A percentile compares a stretch with the other conserved stretches of the same genome.
These are phyloP conservation scores for Flammula alnicola DNA, from an alignment of 1,284 basidiomycete genomes.

Conservation along the genomic window DNA sequence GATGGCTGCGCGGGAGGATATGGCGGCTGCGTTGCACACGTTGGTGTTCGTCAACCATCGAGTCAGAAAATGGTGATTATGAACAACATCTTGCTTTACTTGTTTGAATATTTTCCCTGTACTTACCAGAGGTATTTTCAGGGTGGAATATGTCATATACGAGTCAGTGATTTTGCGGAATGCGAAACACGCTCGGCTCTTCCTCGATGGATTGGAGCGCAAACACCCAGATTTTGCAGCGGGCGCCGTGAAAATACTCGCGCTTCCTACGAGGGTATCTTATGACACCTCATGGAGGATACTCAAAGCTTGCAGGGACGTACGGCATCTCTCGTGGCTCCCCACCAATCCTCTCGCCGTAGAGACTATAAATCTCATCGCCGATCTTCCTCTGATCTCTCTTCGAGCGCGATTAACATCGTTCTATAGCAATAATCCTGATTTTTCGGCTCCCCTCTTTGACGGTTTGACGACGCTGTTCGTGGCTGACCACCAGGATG, in stretches of 20 bases:
- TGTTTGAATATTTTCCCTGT: background rate
- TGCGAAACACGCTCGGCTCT: constrained; percentile 12
- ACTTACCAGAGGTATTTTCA: background rate
- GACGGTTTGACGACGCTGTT: constrained; percentile 8
- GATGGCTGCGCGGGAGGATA: constrained; percentile 10
- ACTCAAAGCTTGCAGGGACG: constrained; percentile 9
- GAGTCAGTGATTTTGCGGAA: constrained; percentile 11
- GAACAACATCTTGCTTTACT: too few relatives aligned
- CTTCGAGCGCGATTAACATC: constrained; percentile 10
- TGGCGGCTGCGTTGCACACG: constrained; percentile 1
- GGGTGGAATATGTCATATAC: constrained; percentile 19
- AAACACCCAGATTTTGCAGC: constrained; percentile 15
- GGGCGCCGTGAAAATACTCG: constrained; percentile 15
- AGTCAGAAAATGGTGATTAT: constrained; percentile 12
- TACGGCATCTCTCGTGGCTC: constrained; percentile 16
- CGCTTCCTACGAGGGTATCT: constrained; percentile 12
- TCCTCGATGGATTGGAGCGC: constrained; percentile 11
- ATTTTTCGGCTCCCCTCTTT: constrained; percentile 14
- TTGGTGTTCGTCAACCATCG: constrained; percentile 15
- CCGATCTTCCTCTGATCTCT: constrained; percentile 10
- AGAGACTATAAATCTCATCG: constrained; percentile 7
- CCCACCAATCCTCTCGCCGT: constrained; percentile 4
- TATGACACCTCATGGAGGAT: constrained; percentile 11
- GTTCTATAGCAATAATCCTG: constrained; percentile 9
- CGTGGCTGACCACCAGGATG: constrained; percentile 8